A percentile compares a stretch with the other conserved stretches of the same genome.
Conservation (phyloP, 2,329 filamentous ascomycete species). For the Botrytis fragariae region DNA sequence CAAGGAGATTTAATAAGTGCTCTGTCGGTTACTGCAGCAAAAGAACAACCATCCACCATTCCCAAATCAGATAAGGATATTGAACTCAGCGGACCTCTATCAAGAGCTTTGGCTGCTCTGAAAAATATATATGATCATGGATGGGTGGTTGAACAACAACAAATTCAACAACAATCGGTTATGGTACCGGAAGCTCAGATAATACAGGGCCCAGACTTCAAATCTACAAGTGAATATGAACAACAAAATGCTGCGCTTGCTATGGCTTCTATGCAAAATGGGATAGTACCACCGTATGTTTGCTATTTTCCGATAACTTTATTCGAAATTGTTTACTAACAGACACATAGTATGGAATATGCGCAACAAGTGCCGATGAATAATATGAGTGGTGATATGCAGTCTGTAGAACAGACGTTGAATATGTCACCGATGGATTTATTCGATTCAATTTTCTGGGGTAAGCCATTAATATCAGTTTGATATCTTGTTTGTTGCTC, state of each 20-base stretch:
- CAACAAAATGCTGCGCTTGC: slow-evolving; percentile 59
- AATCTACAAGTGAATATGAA: slow-evolving; percentile 32
- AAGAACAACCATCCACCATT: slow-evolving; percentile 45
- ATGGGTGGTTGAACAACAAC: slow-evolving; percentile 48
- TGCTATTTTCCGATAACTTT: neutral
- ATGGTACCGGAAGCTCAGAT: slow-evolving; percentile 21
- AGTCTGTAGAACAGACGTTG: slow-evolving; percentile 52
- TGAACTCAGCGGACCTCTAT: slow-evolving; percentile 51
- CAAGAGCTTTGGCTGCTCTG: slow-evolving; percentile 57
- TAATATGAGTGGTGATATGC: slow-evolving; percentile 43
- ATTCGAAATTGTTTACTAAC: neutral
- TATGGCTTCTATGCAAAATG: slow-evolving; percentile 65
- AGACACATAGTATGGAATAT: slow-evolving; percentile 39
- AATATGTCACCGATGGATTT: slow-evolving; percentile 67
- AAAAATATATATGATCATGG: slow-evolving; percentile 67
- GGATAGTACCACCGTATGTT: slow-evolving; percentile 40
- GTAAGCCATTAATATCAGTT: slow-evolving; percentile 43
- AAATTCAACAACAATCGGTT: slow-evolving; percentile 40
- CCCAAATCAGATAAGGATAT: slow-evolving; percentile 36
- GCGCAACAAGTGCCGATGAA: slow-evolving; percentile 37
- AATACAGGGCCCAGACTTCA: slow-evolving; percentile 18
- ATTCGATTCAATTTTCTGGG: slow-evolving; percentile 67
- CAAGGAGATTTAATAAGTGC: slow-evolving; percentile 64
- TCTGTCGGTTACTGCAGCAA: slow-evolving; percentile 61
- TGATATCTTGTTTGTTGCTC: neutral